Evolutionary conservation across 495 filamentous ascomycete genomes (phyloP), one percentile per base, ranked within the genome.

Genomic region (Aspergillus panamensis): DNA sequence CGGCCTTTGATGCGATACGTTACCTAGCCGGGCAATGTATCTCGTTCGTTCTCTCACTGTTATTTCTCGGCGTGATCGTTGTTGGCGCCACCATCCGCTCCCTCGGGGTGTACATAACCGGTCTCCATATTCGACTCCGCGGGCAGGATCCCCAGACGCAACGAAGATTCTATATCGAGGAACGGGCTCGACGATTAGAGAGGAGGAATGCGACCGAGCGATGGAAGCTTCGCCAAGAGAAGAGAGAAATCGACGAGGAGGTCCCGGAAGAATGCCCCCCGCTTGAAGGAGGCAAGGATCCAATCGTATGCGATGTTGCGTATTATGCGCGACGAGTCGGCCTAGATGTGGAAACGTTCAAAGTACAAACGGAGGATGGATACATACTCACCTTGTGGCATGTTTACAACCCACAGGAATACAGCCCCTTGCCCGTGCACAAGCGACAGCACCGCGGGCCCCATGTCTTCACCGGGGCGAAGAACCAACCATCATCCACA

Each of bases 331-430:
- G 90, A 35, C 76, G 92, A 14, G 93, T 96, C 1, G 94, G 93
- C 7, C 79, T 97, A 6, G 91, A 96, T 57, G 83, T 90, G 16
- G 94, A 97, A 65, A 82, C 80, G 19, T 91, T 88, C 65, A 77
- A 88, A 35, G 91, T 97, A 0, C 85, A 96, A 70, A 97, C 94
- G 0, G 93, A 97, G 70, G 93, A 97, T 65, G 94, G 93, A 5
- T 97, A 96, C 66, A 82, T 97, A 59, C 87, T 97, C 55, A 80
- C 85, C 16, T 75, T 97, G 1, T 94, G 88, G 84, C 93, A 97
- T 68, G 77, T 97, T 32, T 97, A 91, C 68, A 86, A 96, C 54
- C 94, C 93, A 0, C 78, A 79, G 51, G 87, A 94, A 54, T 86
- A 89, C 63, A 76, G 73, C 1, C 76, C 75, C 0, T 77, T 84